Evolutionary conservation across 352 stramenopile species (phyloP), one percentile per base, ranked within the genome.

Genomic region (Phytophthora lateralis): DNA sequence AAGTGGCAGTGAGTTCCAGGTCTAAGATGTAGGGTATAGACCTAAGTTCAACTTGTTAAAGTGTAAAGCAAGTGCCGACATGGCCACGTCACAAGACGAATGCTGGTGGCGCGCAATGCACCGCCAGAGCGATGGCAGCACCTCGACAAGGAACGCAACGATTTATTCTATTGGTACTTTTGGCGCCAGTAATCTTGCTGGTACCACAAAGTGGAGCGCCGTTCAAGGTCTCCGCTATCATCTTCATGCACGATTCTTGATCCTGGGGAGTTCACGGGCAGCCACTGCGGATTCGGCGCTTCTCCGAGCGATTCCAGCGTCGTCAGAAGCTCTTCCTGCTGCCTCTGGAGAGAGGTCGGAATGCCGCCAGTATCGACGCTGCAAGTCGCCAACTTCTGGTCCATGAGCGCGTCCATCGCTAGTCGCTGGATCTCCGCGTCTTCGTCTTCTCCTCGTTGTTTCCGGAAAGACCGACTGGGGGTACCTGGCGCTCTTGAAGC

Each of bases 101-200:
- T 3, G 21, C 3, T 24, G 21, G 21, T 24, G 21, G 21, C 21
- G 26, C 26, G 26, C 26, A 30, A 30, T 30, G 26, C 2, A 30
- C 6, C 4, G 6, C 26, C 26, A 24, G 21, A 24, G 4, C 12
- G 6, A 17, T n/a, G 35, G n/a, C 35, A 7, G n/a, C 35, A 7
- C 35, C 35, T 41, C 35, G 15, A 41, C 2, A n/a, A 41, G 11
- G 3, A 44, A 44, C 38, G 38, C 38, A 44, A 44, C 6, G 0
- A 44, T 44, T 44, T 44, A 44, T 26, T 15, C 9, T 44, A 72
- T 53, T 74, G 60, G 51, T 85, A 85, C 58, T 85, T 86, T 35
- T 54, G 54, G 10, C 76, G 58, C 76, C 76, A 86, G 45, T 86
- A 86, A 50, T 80, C 63, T 39, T 78, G 72, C 44, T 80, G 73